Evolutionary conservation across 1,284 basidiomycete species (phyloP).

Genomic region (Leccinum solheimii): DNA sequence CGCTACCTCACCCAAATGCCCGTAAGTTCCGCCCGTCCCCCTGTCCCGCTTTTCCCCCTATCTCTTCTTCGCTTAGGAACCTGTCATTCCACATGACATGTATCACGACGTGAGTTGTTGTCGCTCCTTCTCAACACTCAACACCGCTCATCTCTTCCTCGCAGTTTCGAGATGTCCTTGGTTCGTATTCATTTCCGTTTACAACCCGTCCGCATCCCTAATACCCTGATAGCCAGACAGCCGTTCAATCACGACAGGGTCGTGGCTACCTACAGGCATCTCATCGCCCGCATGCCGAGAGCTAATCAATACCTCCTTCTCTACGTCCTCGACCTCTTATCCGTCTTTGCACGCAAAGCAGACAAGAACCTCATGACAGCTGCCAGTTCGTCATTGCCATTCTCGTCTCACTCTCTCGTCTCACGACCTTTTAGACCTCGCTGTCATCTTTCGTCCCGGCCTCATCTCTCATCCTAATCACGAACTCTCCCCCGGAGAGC

Average conservation of each 20-base stretch:
- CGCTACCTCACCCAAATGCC: constrained; percentile 97
- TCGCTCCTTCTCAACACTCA: constrained; percentile 7
- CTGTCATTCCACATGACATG: constrained; percentile 85
- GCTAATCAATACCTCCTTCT: constrained; percentile 93
- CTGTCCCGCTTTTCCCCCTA: constrained; percentile 16
- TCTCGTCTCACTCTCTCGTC: not conserved
- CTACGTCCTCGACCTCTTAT: constrained; percentile 94
- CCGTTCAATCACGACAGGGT: constrained; percentile 67
- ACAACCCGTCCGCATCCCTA: constrained; percentile 5
- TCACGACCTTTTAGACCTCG: constrained; percentile 63
- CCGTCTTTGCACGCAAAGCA: constrained; percentile 89
- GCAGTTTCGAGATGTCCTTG: constrained; percentile 81
- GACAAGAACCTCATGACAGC: constrained; percentile 97
- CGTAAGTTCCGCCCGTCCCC: constrained; percentile 50
- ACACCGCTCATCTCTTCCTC: constrained; percentile 21
- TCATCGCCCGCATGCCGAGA: constrained; percentile 84
- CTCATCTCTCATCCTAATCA: constrained; percentile 87
- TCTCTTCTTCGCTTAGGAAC: constrained; percentile 57
- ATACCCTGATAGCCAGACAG: constrained; percentile 51
- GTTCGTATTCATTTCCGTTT: constrained; percentile 44
- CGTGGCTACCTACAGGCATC: constrained; percentile 76
- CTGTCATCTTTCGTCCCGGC: constrained; percentile 92
- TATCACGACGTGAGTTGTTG: constrained; percentile 74
- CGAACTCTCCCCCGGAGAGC: constrained; percentile 79
- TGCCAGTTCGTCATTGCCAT: constrained; percentile 61